A percentile compares a stretch with the other conserved stretches of the same genome.
These are phyloP conservation scores for Beauveria rudraprayagi DNA, from an alignment of 2,329 filamentous ascomycete species.

Conservation along the genomic window DNA sequence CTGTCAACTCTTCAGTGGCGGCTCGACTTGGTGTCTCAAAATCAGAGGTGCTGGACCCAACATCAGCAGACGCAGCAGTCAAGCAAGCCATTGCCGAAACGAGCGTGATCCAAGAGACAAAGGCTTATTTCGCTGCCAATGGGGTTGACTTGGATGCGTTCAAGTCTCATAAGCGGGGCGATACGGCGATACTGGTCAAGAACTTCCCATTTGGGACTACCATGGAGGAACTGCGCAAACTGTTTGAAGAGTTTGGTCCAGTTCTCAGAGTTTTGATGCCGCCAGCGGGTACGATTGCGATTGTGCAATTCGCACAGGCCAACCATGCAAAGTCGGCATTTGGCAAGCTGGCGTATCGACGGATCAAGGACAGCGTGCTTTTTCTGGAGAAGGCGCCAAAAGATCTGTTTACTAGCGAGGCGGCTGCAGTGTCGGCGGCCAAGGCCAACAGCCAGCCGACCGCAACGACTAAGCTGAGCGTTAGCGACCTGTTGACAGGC, in stretches of 20 bases:
- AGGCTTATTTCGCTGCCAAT: conserved; percentile 78
- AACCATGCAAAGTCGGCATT: conserved; percentile 79
- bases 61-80: conserved; percentile 85
- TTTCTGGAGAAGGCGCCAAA: conserved; percentile 92
- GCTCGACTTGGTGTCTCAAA: conserved; percentile 83
- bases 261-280: conserved; percentile 83
- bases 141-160: conserved; percentile 91
- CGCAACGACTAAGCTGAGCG: conserved; percentile 54
- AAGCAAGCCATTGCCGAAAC: conserved; percentile 97
- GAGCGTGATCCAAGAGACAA: conserved; percentile 91
- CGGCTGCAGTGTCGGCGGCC: conserved; percentile 14
- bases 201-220: conserved; percentile 85
- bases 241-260: conserved; percentile 81
- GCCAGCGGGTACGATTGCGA: conserved; percentile 84
- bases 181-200: conserved; percentile 84
- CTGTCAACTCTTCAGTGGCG: conserved; percentile 84
- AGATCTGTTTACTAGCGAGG: conserved; percentile 54
- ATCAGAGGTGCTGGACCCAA: conserved; percentile 88
- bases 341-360: conserved; percentile 75
- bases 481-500: conserved; percentile 58
- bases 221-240: conserved; percentile 64
- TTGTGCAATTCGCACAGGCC: conserved; percentile 77
- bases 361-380: conserved; percentile 82
- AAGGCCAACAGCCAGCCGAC: conserved; percentile 28
- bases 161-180: conserved; percentile 74